Evolutionary conservation across 345 rosid genomes (phyloP).

Genomic region (Noccaea caerulescens): DNA sequence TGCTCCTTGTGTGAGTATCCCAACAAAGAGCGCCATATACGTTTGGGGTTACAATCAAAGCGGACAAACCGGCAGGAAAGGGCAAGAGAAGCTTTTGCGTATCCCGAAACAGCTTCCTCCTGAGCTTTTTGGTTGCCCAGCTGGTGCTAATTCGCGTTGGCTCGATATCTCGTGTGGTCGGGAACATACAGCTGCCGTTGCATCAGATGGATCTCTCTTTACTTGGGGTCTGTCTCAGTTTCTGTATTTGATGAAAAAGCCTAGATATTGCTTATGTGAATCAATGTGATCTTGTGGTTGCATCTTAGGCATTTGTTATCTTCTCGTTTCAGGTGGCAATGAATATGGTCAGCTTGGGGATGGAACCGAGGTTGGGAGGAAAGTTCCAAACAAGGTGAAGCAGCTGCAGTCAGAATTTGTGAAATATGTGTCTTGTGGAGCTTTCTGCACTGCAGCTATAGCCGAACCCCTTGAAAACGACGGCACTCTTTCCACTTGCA

Average conservation of each 20-base stretch:
- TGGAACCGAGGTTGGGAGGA: slow-evolving; percentile 86
- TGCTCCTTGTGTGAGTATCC: slow-evolving; percentile 47
- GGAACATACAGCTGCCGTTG: slow-evolving; percentile 92
- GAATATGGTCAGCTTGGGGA: slow-evolving; percentile 98
- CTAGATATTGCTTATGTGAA: slow-evolving; percentile 15
- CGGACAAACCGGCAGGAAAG: slow-evolving; percentile 92
- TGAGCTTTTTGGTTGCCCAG: slow-evolving; percentile 88
- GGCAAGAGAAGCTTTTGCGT: slow-evolving; percentile 70
- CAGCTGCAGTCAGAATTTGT: slow-evolving; percentile 84
- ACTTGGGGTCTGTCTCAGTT: slow-evolving; percentile 72
- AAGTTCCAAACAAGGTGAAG: slow-evolving; percentile 77
- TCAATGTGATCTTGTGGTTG: slow-evolving; percentile 13
- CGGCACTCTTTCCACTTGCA: slow-evolving; percentile 62
- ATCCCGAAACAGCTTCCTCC: slow-evolving; percentile 94
- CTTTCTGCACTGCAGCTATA: slow-evolving; percentile 87
- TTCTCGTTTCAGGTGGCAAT: slow-evolving; percentile 65
- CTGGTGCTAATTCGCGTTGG: slow-evolving; percentile 81
- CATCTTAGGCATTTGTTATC: slow-evolving; percentile 1
- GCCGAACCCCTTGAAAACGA: slow-evolving; percentile 80
- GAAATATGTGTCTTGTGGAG: slow-evolving; percentile 91
- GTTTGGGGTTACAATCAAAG: slow-evolving; percentile 96
- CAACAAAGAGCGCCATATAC: slow-evolving; percentile 90
- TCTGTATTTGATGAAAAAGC: not conserved
- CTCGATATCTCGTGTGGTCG: slow-evolving; percentile 92
- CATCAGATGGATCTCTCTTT: slow-evolving; percentile 96